A percentile compares a stretch with the other conserved stretches of the same genome.
Conservation (phyloP, 441 rosid genomes). For the Cnidoscolus chayamansa region DNA sequence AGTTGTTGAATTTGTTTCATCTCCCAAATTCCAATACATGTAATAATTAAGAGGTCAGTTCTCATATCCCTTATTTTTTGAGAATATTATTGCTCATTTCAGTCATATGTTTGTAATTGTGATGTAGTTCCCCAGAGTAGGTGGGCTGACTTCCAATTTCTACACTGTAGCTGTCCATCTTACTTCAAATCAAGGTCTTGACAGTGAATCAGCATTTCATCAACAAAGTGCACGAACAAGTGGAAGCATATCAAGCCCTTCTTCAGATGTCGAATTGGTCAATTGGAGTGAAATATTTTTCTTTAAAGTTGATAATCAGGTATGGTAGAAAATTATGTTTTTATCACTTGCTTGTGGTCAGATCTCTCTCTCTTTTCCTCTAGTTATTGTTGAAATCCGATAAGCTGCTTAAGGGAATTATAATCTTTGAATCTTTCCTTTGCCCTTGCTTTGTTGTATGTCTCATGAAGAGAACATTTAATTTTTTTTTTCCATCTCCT, state of each 20-base stretch:
- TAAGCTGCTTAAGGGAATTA: neutral
- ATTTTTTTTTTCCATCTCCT: neutral
- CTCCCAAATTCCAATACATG: neutral
- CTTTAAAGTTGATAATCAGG: slow-evolving; percentile 81
- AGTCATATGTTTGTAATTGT: slow-evolving; percentile 8
- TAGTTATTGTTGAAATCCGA: neutral
- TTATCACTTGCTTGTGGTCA: neutral
- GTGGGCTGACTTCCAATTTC: slow-evolving; percentile 61
- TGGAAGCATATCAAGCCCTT: slow-evolving; percentile 55
- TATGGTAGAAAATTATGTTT: slow-evolving; percentile 27
- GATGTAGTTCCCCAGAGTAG: slow-evolving; percentile 55
- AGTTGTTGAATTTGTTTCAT: neutral
- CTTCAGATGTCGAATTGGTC: slow-evolving; percentile 59
- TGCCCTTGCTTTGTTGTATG: neutral
- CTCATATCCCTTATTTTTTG: neutral
- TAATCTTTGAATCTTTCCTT: neutral
- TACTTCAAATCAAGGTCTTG: slow-evolving; percentile 46
- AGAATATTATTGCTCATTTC: slow-evolving; percentile 18
- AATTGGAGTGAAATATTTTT: slow-evolving; percentile 90
- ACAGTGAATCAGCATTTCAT: slow-evolving; percentile 47
- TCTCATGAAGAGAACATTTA: neutral
- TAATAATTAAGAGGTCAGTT: neutral
- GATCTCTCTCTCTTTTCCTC: neutral
- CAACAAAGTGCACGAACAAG: slow-evolving; percentile 92
- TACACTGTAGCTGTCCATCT: slow-evolving; percentile 65